Conservation (phyloP, 1,139 yeast genomes). For the Kluyveromyces sp. region DNA sequence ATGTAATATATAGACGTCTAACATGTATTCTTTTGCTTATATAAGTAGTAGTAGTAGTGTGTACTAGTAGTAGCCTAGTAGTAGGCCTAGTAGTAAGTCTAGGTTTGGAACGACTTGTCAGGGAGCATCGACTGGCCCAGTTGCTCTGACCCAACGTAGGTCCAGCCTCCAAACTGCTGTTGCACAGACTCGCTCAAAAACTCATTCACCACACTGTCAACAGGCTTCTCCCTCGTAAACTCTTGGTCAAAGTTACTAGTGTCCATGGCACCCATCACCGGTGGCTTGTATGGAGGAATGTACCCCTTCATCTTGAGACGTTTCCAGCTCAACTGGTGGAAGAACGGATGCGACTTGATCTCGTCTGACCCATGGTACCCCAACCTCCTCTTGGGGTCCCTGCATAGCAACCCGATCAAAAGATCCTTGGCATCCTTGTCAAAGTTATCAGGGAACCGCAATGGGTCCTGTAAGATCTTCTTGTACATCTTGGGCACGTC, state of each 20-base stretch:
- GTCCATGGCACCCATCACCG: conserved; percentile 77
- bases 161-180: conserved; percentile 98
- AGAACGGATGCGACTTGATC: conserved; percentile 79
- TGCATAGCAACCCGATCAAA: conserved; percentile 63
- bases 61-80: neutral
- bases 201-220: conserved; percentile 93
- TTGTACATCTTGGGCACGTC: conserved; percentile 92
- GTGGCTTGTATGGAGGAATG: conserved; percentile 93
- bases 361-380: conserved; percentile 77
- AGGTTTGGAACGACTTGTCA: conserved; percentile 17
- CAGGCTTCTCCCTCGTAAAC: conserved; percentile 87
- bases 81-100: neutral
- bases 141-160: conserved; percentile 64
- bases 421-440: conserved; percentile 86
- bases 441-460: conserved; percentile 81
- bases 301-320: conserved; percentile 79
- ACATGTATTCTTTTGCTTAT: neutral
- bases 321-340: conserved; percentile 86
- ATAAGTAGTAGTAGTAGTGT: neutral
- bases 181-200: conserved; percentile 84
- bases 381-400: conserved; percentile 77
- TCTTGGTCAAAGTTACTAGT: conserved; percentile 91
- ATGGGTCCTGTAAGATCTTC: conserved; percentile 81
- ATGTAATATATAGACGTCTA: neutral
- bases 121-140: conserved; percentile 30